These are phyloP conservation scores for Nepenthes alata DNA, from an alignment of 179 eudicot genomes.

Conservation along the genomic window DNA sequence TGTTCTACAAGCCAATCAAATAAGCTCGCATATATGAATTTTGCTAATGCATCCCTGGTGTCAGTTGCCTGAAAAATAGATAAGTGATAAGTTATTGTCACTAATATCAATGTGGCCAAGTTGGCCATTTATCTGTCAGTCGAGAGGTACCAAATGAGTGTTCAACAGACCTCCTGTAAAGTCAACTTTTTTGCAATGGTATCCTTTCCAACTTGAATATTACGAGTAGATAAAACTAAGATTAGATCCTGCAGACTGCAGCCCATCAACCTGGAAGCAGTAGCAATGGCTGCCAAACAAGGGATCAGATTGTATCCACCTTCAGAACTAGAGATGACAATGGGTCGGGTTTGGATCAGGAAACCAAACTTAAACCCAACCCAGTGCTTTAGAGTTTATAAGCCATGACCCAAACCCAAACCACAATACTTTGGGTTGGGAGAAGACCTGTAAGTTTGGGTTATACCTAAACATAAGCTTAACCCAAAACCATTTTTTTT, in stretches of 20 bases:
- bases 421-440: too few relatives aligned
- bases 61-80: constrained; percentile 52
- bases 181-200: constrained; percentile 47
- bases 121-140: too few relatives aligned
- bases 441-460: too few relatives aligned
- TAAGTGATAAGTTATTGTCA: background rate
- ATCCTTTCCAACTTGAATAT: constrained; percentile 71
- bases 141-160: background rate
- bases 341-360: too few relatives aligned
- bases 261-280: constrained; percentile 66
- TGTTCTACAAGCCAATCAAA: constrained; percentile 81
- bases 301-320: too few relatives aligned
- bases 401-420: too few relatives aligned
- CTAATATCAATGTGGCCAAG: too few relatives aligned
- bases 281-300: constrained; percentile 50
- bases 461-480: too few relatives aligned
- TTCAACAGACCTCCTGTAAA: constrained; percentile 58
- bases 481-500: too few relatives aligned
- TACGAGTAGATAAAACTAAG: constrained; percentile 49
- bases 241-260: constrained; percentile 53
- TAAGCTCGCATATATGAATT: constrained; percentile 69
- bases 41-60: constrained; percentile 86
- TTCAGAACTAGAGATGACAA: too few relatives aligned
- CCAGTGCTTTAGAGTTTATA: too few relatives aligned
- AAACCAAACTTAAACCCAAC: too few relatives aligned